These are phyloP conservation scores for Candida germanica DNA, from an alignment of 805 yeast genomes.

Conservation along the genomic window DNA sequence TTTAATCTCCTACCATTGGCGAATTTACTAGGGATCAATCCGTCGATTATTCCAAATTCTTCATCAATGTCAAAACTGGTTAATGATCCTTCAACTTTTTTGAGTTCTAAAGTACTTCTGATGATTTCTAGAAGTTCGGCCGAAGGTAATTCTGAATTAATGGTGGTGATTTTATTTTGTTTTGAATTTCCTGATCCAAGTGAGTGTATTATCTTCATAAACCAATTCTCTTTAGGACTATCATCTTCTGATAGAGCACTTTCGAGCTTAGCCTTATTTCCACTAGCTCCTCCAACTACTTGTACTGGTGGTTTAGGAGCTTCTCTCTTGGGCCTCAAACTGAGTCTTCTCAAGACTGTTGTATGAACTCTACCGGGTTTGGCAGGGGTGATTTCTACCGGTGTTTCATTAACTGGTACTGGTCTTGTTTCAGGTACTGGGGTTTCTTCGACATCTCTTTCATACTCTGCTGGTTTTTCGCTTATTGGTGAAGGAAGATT, in stretches of 20 bases:
- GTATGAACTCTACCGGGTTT: conserved; percentile 9
- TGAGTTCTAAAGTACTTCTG: conserved; percentile 42
- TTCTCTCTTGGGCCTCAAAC: conserved; percentile 36
- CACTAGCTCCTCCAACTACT: neutral
- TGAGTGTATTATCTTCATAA: conserved; percentile 33
- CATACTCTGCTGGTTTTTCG: conserved; percentile 1
- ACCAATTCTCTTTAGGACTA: conserved; percentile 31
- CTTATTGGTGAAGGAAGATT: conserved; percentile 5
- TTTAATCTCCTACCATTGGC: conserved; percentile 46
- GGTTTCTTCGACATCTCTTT: neutral
- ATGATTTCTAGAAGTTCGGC: conserved; percentile 31
- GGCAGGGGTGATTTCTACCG: conserved; percentile 7
- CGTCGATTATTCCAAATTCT: conserved; percentile 42
- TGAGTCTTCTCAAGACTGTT: conserved; percentile 23
- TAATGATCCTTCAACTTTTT: conserved; percentile 50
- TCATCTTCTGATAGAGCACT: conserved; percentile 8
- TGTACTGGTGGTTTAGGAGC: conserved; percentile 37
- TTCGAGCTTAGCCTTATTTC: no score
- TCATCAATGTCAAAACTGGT: conserved; percentile 40
- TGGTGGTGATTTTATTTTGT: conserved; percentile 22
- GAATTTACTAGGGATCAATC: conserved; percentile 45
- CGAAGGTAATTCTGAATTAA: conserved; percentile 32
- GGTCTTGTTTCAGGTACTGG: neutral
- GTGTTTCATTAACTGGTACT: conserved; percentile 1
- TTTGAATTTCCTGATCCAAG: conserved; percentile 16